Percentiles rank a stretch among this genome's conserved stretches.
These are phyloP conservation scores for Geranomyces variabilis DNA, from an alignment of 192 early-diverging fungal species.

Conservation along the genomic window DNA sequence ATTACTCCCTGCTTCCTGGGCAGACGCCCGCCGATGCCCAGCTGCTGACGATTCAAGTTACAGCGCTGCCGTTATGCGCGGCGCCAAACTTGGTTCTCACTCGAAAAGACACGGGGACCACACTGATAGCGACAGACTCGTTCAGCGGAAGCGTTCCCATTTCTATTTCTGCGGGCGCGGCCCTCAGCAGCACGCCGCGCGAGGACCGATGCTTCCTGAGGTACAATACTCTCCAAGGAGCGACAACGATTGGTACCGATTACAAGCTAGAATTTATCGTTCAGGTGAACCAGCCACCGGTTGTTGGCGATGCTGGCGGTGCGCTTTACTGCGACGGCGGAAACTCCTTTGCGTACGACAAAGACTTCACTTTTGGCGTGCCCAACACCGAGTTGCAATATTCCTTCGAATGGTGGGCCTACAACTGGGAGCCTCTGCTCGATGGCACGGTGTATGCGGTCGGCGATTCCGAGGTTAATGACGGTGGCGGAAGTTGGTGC, in stretches of 20 bases:
- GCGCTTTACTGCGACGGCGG: background rate
- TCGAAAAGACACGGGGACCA: too few relatives aligned
- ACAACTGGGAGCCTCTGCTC: constrained; percentile 1
- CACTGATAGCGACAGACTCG: too few relatives aligned
- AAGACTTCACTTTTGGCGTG: background rate
- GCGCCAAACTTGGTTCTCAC: too few relatives aligned
- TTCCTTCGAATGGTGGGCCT: constrained; percentile 3
- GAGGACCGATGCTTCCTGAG: background rate
- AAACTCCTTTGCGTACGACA: constrained; percentile 3
- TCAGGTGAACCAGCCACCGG: background rate
- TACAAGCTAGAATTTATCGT: background rate
- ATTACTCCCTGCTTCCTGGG: too few relatives aligned
- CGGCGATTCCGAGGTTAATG: background rate
- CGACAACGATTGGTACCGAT: background rate
- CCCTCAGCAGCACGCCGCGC: background rate
- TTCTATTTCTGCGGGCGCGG: background rate
- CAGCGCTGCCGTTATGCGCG: too few relatives aligned
- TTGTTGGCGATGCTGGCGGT: background rate
- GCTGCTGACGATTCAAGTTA: too few relatives aligned
- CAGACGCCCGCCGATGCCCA: too few relatives aligned
- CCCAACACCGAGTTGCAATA: background rate
- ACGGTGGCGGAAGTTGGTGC: constrained; percentile 3
- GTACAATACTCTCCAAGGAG: background rate
- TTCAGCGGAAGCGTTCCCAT: too few relatives aligned
- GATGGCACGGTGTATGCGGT: background rate